A percentile compares a stretch with the other conserved stretches of the same genome.
Evolutionary conservation across 768 basidiomycete genomes (phyloP).

Genomic region (Pulveroboletus sp.): DNA sequence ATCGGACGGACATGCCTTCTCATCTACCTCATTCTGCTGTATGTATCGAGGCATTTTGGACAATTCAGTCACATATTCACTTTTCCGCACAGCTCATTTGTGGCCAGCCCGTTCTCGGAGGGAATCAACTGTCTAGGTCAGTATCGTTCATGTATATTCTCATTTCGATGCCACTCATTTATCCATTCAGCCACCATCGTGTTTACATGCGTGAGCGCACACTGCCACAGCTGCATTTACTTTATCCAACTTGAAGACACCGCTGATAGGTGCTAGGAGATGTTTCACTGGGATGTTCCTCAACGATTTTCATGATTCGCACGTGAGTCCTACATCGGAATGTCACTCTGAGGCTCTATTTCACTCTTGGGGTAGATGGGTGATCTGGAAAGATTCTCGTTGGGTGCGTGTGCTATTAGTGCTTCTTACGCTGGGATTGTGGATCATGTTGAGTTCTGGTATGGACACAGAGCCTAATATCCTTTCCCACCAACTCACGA

Average conservation of each 20-base stretch:
- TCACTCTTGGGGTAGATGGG: conserved; percentile 16
- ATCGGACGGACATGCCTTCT: conserved; percentile 16
- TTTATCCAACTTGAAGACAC: not conserved
- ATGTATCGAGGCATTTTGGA: not conserved
- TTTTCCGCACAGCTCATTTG: conserved; percentile 1
- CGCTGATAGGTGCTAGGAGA: conserved; percentile 1
- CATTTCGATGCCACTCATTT: not conserved
- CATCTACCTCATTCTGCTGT: conserved; percentile 12
- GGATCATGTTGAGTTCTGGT: conserved; percentile 14
- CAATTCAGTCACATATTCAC: not conserved
- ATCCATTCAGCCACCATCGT: not conserved
- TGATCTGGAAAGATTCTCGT: conserved; percentile 22
- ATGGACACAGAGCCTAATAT: not conserved
- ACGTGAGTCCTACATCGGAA: conserved; percentile 11
- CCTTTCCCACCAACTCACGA: not conserved
- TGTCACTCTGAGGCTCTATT: not conserved
- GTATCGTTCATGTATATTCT: conserved; percentile 2
- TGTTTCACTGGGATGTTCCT: conserved; percentile 17
- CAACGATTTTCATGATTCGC: conserved; percentile 23
- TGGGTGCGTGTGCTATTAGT: conserved; percentile 10
- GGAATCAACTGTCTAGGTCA: conserved; percentile 10
- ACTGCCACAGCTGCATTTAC: too few species aligned
- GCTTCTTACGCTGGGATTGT: conserved; percentile 17
- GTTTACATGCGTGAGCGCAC: conserved; percentile 6
- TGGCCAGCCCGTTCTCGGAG: not conserved